These are phyloP conservation scores for Lactarius pseudohatsudake DNA, from an alignment of 768 basidiomycete genomes.

Conservation along the genomic window DNA sequence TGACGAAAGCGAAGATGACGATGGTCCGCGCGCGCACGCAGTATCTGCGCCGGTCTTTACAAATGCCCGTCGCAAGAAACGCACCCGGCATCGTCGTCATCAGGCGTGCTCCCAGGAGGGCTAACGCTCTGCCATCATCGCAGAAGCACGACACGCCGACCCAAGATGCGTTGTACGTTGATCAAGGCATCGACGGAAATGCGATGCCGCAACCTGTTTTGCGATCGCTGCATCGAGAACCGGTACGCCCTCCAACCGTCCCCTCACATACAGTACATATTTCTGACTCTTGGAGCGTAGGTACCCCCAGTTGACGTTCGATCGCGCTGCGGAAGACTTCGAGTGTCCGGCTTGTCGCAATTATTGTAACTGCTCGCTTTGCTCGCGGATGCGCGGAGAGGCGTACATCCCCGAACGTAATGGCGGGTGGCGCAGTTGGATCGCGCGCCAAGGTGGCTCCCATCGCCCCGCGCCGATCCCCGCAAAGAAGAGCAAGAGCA, in stretches of 20 bases:
- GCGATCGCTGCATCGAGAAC: constrained; percentile 26
- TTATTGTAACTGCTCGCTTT: constrained; percentile 51
- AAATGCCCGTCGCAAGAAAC: neutral
- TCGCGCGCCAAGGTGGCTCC: neutral
- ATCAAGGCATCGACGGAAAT: neutral
- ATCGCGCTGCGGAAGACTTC: constrained; percentile 34
- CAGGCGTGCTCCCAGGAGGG: no score
- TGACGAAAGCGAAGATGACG: neutral
- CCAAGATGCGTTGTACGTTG: constrained; percentile 22
- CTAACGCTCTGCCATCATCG: constrained; percentile 15
- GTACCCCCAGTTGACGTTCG: constrained; percentile 43
- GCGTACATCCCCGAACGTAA: constrained; percentile 40
- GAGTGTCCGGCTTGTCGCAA: constrained; percentile 48
- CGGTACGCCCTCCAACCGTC: constrained; percentile 1
- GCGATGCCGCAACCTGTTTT: constrained; percentile 18
- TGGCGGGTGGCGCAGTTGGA: constrained; percentile 26
- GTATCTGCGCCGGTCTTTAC: neutral
- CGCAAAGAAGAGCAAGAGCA: neutral
- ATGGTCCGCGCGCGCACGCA: neutral
- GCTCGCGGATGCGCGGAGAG: constrained; percentile 48
- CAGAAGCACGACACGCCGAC: neutral
- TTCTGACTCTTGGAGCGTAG: constrained; percentile 30
- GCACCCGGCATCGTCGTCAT: neutral
- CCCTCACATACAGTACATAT: neutral
- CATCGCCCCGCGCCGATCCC: neutral